Evolutionary conservation across 176 grass and related monocot genomes (phyloP).

Genomic region (Musa acuminata): DNA sequence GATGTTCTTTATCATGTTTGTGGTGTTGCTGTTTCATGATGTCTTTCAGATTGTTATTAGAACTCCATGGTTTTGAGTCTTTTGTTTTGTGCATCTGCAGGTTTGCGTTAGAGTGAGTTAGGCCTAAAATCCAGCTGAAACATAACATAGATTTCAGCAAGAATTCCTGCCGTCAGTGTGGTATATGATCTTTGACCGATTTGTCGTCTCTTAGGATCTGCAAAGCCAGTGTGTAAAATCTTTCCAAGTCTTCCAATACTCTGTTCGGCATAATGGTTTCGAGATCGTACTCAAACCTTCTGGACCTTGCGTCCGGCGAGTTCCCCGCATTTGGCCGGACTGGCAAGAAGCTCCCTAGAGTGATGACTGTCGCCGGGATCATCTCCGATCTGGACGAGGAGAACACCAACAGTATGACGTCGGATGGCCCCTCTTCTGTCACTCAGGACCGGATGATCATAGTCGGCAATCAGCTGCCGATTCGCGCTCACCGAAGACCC

Average conservation of each 20-base stretch:
- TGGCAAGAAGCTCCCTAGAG: slow-evolving; percentile 30
- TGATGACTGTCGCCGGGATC: slow-evolving; percentile 37
- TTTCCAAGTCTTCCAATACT: neutral
- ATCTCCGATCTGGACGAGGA: slow-evolving; percentile 38
- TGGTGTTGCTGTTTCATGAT: too few relatives aligned
- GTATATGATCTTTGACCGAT: too few relatives aligned
- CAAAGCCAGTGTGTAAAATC: neutral
- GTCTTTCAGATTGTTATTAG: too few relatives aligned
- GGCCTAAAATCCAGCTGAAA: too few relatives aligned
- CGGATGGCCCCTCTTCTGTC: slow-evolving; percentile 28
- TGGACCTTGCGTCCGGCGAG: slow-evolving; percentile 36
- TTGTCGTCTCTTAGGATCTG: neutral
- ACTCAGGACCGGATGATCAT: slow-evolving; percentile 36
- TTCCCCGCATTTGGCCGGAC: slow-evolving; percentile 16
- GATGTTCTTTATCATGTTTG: too few relatives aligned
- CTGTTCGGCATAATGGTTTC: slow-evolving; percentile 31
- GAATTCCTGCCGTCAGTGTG: too few relatives aligned
- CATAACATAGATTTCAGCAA: too few relatives aligned
- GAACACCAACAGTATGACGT: slow-evolving; percentile 24
- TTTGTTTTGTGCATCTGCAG: neutral
- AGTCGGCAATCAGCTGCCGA: slow-evolving; percentile 47
- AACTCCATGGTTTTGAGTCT: too few relatives aligned
- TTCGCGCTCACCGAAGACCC: slow-evolving; percentile 24
- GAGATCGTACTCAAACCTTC: slow-evolving; percentile 45
- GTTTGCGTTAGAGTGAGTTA: neutral